Percentiles rank a stretch among this genome's conserved stretches.
phyloP scores from a whole-genome alignment of 2,329 filamentous ascomycete species.

The Sphaceloma murrayae region DNA sequence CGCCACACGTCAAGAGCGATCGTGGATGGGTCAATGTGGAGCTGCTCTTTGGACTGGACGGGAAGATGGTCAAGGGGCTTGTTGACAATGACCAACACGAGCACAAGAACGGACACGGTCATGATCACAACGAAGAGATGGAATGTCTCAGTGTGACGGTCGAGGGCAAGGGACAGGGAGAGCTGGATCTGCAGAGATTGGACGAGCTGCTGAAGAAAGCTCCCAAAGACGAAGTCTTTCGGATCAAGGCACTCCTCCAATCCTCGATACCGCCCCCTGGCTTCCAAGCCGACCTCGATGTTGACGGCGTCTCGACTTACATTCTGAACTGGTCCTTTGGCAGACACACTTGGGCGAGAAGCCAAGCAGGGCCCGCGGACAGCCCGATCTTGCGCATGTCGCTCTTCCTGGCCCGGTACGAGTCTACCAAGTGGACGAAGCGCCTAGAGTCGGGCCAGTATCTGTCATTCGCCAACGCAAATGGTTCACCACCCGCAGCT shows the following conservation, averaged over 20 bases:
- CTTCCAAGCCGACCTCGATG: slow-evolving; percentile 20
- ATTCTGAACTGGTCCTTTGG: slow-evolving; percentile 99
- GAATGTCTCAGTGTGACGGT: slow-evolving; percentile 82
- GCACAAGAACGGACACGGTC: slow-evolving; percentile 29
- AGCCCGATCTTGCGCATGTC: slow-evolving; percentile 56
- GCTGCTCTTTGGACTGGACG: slow-evolving; percentile 79
- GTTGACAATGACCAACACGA: slow-evolving; percentile 27
- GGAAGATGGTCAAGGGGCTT: slow-evolving; percentile 55
- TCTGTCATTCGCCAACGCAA: too few relatives aligned
- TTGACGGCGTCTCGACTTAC: slow-evolving; percentile 47
- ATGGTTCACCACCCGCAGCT: slow-evolving; percentile 20
- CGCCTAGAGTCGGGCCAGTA: slow-evolving; percentile 45
- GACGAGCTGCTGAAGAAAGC: slow-evolving; percentile 58
- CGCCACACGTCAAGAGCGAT: slow-evolving; percentile 70
- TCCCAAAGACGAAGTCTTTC: slow-evolving; percentile 88
- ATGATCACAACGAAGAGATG: slow-evolving; percentile 69
- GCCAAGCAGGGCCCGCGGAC: slow-evolving; percentile 29
- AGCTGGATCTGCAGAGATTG: slow-evolving; percentile 51
- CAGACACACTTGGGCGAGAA: slow-evolving; percentile 77
- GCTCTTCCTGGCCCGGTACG: slow-evolving; percentile 62
- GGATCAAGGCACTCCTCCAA: slow-evolving; percentile 69
- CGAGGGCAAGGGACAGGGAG: slow-evolving; percentile 27
- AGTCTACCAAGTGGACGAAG: slow-evolving; percentile 69
- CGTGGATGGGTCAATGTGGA: slow-evolving; percentile 69
- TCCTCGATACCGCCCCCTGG: slow-evolving; percentile 32